These are phyloP conservation scores for Starmerella scarabaei DNA, from an alignment of 805 yeast species.

Conservation along the genomic window DNA sequence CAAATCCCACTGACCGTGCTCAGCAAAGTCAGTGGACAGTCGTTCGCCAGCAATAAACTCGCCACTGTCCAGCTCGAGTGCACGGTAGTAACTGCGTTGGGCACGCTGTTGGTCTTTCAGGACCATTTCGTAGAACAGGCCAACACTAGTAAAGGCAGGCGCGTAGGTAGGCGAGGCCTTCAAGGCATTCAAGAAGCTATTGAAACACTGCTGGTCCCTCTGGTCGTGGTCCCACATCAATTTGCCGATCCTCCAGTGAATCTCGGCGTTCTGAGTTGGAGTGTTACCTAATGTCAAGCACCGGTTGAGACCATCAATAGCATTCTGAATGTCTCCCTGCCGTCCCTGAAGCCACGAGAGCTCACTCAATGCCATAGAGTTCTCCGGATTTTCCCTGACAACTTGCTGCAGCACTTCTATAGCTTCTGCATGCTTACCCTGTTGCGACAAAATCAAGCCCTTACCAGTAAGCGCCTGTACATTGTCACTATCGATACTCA, in stretches of 20 bases:
- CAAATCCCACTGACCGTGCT: slow-evolving; percentile 63
- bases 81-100: slow-evolving; percentile 73
- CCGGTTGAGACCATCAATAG: slow-evolving; percentile 32
- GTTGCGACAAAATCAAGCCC: slow-evolving; percentile 62
- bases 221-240: slow-evolving; percentile 33
- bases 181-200: slow-evolving; percentile 42
- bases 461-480: slow-evolving; percentile 65
- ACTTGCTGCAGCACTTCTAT: slow-evolving; percentile 40
- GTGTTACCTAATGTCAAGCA: slow-evolving; percentile 38
- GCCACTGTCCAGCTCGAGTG: slow-evolving; percentile 72
- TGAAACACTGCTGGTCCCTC: slow-evolving; percentile 39
- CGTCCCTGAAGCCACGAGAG: slow-evolving; percentile 66
- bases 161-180: slow-evolving; percentile 55
- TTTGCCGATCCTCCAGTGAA: slow-evolving; percentile 63
- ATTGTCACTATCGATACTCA: slow-evolving; percentile 36
- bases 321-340: slow-evolving; percentile 37
- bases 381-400: slow-evolving; percentile 36
- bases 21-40: slow-evolving; percentile 58
- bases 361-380: slow-evolving; percentile 51
- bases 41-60: slow-evolving; percentile 64
- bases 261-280: slow-evolving; percentile 31
- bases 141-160: slow-evolving; percentile 70
- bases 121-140: slow-evolving; percentile 50
- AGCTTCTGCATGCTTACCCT: slow-evolving; percentile 46
- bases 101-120: slow-evolving; percentile 55